Evolutionary conservation across 2,329 filamentous ascomycete species (phyloP).

Genomic region (Pezicula radicicola): DNA sequence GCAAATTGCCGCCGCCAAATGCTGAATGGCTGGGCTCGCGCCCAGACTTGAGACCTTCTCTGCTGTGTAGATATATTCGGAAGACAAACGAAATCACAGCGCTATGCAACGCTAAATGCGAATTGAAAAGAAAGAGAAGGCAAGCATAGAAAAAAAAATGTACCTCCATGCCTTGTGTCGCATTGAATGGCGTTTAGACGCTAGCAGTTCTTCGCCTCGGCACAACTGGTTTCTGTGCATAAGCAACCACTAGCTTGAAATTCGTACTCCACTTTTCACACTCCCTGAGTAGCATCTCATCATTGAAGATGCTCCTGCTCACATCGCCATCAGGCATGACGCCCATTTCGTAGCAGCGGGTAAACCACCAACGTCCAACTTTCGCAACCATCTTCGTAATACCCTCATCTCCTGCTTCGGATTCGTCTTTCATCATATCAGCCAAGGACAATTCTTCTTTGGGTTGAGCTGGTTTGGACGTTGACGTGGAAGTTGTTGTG

Average conservation of each 20-base stretch:
- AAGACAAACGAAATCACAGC: background rate
- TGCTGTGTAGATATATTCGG: background rate
- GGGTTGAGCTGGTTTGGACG: constrained; percentile 16
- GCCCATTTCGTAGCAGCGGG: constrained; percentile 79
- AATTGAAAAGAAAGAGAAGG: no score
- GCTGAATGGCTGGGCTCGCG: no score
- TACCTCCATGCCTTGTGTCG: no score
- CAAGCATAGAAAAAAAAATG: no score
- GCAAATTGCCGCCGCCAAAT: no score
- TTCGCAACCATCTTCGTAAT: constrained; percentile 91
- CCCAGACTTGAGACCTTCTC: no score
- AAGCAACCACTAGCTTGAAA: constrained; percentile 86
- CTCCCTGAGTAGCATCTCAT: constrained; percentile 72
- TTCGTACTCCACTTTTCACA: constrained; percentile 85
- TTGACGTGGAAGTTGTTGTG: constrained; percentile 15
- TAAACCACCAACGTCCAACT: constrained; percentile 97
- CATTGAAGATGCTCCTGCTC: constrained; percentile 70
- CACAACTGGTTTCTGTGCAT: constrained; percentile 44
- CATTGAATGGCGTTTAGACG: constrained; percentile 13
- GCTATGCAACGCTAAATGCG: no score
- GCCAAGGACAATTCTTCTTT: constrained; percentile 56
- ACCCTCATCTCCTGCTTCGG: constrained; percentile 71
- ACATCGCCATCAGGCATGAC: constrained; percentile 45
- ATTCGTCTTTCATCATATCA: constrained; percentile 70
- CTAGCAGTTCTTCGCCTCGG: constrained; percentile 21